These are phyloP conservation scores for Ceratobasidium sp. DNA, from an alignment of 1,284 basidiomycete species.

Conservation along the genomic window DNA sequence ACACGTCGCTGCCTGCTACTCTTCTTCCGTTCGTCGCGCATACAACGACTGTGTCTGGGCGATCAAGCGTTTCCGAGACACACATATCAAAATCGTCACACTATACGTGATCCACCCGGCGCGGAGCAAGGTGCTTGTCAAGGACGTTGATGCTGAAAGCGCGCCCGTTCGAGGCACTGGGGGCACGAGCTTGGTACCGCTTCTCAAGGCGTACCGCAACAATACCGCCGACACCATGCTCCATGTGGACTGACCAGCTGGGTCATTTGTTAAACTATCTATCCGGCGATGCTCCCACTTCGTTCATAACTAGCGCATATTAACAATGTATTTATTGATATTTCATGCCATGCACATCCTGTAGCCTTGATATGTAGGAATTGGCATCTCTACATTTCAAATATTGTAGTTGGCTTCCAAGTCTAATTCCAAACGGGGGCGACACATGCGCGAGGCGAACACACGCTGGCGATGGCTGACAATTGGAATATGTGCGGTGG, in stretches of 20 bases:
- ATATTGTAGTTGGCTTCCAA: not conserved
- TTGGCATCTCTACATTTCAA: not conserved
- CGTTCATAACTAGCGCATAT: not conserved
- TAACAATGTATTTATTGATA: not conserved
- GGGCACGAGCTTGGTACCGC: conserved; percentile 58
- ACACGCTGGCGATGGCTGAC: too few species aligned
- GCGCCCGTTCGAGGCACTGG: conserved; percentile 57
- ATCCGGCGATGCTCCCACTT: not conserved
- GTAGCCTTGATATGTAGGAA: not conserved
- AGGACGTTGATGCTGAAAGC: conserved; percentile 41
- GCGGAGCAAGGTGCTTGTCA: conserved; percentile 43
- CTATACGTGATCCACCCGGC: conserved; percentile 56
- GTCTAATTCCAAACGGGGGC: not conserved
- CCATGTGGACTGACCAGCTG: not conserved
- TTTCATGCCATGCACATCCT: not conserved
- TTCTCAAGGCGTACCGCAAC: conserved; percentile 53
- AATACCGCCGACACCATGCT: conserved; percentile 35
- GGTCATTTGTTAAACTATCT: not conserved
- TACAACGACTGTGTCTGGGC: conserved; percentile 58
- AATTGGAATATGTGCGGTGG: not conserved
- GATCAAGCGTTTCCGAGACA: conserved; percentile 57
- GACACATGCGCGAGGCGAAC: not conserved
- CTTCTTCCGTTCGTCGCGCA: conserved; percentile 49
- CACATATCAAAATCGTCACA: conserved; percentile 60
- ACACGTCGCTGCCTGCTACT: conserved; percentile 47